Evolutionary conservation across 1,284 basidiomycete species (phyloP).

Genomic region (Marasmius sp.): DNA sequence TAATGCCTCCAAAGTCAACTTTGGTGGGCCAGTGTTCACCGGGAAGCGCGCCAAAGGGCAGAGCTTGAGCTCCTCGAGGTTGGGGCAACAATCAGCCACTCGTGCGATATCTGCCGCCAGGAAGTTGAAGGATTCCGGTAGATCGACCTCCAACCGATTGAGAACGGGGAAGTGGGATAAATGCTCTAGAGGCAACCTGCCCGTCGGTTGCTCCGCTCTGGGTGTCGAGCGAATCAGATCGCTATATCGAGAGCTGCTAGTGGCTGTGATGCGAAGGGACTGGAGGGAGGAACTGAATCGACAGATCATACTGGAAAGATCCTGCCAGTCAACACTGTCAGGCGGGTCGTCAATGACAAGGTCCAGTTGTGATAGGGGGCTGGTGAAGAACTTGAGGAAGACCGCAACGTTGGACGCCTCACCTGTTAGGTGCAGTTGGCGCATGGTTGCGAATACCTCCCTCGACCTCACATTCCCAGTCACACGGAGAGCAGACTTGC

Average conservation of each 20-base stretch:
- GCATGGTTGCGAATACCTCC: constrained; percentile 57
- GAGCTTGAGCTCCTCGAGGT: constrained; percentile 61
- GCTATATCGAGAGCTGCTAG: constrained; percentile 59
- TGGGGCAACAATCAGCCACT: constrained; percentile 61
- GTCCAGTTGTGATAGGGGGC: constrained; percentile 60
- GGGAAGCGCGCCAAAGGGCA: constrained; percentile 69
- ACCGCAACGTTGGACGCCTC: constrained; percentile 64
- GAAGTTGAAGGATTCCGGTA: constrained; percentile 71
- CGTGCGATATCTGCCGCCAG: constrained; percentile 55
- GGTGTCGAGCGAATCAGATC: constrained; percentile 69
- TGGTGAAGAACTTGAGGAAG: constrained; percentile 67
- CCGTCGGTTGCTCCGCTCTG: constrained; percentile 53
- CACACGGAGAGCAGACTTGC: constrained; percentile 61
- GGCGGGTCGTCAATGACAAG: constrained; percentile 76
- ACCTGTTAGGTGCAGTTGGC: constrained; percentile 64
- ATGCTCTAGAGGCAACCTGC: constrained; percentile 58
- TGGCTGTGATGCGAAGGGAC: constrained; percentile 59
- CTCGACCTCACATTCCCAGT: constrained; percentile 52
- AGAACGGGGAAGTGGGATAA: constrained; percentile 55
- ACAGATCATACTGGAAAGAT: constrained; percentile 59
- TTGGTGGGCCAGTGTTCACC: constrained; percentile 47
- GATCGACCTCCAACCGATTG: constrained; percentile 65
- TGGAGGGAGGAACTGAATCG: constrained; percentile 59
- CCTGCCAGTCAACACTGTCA: constrained; percentile 68
- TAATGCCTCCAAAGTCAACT: constrained; percentile 57